Evolutionary conservation across 1,284 basidiomycete genomes (phyloP).

Genomic region (Heimioporus retisporus): DNA sequence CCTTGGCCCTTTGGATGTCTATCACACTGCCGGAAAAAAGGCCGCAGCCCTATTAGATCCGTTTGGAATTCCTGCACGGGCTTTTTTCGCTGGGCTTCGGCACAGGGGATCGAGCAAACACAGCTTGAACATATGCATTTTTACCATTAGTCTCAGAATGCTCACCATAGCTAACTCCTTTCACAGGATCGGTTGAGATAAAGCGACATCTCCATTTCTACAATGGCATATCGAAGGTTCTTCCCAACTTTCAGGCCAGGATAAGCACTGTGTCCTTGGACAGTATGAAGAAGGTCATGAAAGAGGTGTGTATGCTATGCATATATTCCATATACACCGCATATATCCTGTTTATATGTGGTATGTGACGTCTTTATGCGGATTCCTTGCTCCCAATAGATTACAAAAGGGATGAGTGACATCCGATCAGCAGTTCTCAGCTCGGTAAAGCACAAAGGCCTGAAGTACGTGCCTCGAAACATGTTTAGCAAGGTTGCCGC

Average conservation of each 20-base stretch:
- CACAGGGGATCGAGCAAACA: neutral
- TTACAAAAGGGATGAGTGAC: slow-evolving; percentile 6
- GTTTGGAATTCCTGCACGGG: neutral
- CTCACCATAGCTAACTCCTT: neutral
- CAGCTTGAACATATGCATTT: too few species aligned
- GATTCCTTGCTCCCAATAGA: neutral
- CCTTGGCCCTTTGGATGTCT: neutral
- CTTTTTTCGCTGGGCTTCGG: neutral
- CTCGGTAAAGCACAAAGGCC: slow-evolving; percentile 5
- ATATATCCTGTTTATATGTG: slow-evolving; percentile 4
- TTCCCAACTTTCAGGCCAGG: neutral
- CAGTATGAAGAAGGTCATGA: neutral
- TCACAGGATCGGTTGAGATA: neutral
- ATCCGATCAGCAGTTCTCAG: neutral
- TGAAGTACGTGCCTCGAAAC: slow-evolving; percentile 2
- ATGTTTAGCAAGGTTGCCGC: slow-evolving; percentile 3
- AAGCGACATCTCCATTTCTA: slow-evolving; percentile 1
- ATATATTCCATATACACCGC: neutral
- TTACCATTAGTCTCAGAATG: too few species aligned
- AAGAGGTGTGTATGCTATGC: neutral
- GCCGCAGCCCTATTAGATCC: neutral
- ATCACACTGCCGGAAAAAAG: neutral
- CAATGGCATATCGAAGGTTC: slow-evolving; percentile 1
- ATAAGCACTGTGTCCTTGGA: neutral
- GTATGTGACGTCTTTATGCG: neutral